A percentile compares a stretch with the other conserved stretches of the same genome.
phyloP scores from a whole-genome alignment of 163 green algal species.

The Chlorella variabilis region DNA sequence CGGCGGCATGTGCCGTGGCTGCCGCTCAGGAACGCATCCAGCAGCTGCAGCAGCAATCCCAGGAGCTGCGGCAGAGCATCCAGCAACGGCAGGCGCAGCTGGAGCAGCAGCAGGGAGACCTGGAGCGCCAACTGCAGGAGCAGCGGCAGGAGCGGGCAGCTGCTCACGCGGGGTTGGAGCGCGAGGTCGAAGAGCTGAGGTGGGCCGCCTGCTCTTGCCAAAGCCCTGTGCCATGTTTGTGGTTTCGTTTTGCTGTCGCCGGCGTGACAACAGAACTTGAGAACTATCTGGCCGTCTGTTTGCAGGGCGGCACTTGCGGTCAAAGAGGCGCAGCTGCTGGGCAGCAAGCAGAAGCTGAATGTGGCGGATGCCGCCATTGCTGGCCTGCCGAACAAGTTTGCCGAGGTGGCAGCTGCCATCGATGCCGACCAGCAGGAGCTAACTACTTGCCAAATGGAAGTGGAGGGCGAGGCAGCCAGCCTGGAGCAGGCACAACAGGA shows the following conservation, averaged over 20 bases:
- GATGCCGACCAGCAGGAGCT: not conserved
- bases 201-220: not conserved
- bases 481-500: slow-evolving; percentile 1
- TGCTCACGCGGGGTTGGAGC: slow-evolving; percentile 11
- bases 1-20: not conserved
- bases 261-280: no score
- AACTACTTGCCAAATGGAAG: slow-evolving; percentile 2
- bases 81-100: slow-evolving; percentile 24
- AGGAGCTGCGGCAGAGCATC: slow-evolving; percentile 21
- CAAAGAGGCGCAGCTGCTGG: slow-evolving; percentile 14
- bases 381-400: slow-evolving; percentile 1
- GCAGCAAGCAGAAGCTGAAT: slow-evolving; percentile 7
- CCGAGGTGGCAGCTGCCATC: slow-evolving; percentile 8
- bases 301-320: slow-evolving; percentile 8
- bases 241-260: not conserved
- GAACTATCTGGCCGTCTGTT: no score
- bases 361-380: slow-evolving; percentile 6
- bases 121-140: slow-evolving; percentile 29
- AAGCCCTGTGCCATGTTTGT: no score
- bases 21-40: slow-evolving; percentile 34
- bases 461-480: slow-evolving; percentile 12
- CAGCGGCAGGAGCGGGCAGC: not conserved
- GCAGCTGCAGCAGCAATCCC: not conserved
- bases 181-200: slow-evolving; percentile 34
- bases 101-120: slow-evolving; percentile 25